Evolutionary conservation across 805 yeast species (phyloP), one percentile per base, ranked within the genome.

Genomic region (Candida corydali): DNA sequence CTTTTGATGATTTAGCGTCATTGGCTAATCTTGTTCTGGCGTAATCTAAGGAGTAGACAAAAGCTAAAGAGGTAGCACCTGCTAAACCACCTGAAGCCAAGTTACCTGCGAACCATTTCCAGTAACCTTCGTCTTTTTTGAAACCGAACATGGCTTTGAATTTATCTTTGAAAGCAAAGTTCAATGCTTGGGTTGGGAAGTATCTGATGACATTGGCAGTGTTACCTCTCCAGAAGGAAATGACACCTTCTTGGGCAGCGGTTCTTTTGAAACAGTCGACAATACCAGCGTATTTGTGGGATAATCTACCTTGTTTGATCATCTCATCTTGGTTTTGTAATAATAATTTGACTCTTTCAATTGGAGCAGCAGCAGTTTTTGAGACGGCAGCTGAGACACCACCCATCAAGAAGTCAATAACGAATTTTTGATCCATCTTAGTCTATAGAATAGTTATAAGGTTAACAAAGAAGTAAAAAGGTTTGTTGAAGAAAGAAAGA

Each of bases 381-480:
- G 96, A 84, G 74, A 88, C 89, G 62, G 96, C 96, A 75, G 96
- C 96, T 75, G 96, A 87, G 56, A 88, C 94, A 87, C 96, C 96
- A 74, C 96, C 96, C 96, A 89, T 87, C 73, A 86, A 61, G 79
- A 86, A 86, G 50, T 64, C 66, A 50, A 61, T 47, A 40, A 63
- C 39, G 57, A 63, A 63, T 41, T 55, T 47, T 30, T 26, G 36
- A 41, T 43, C 50, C 51, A 47, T 47, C 42, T 24, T 24, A 24
- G 26, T 10, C n/a, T 24, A 41, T 45, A 29, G 38, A 17, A 31
- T 32, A 23, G 29, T 40, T 40, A 26, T 38, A 11, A 11, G 10
- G 24, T 8, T 8, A 8, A 20, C 24, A 20, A 20, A 20, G 24
- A 20, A 20, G 10, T 10, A 39, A 28, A 41, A 35, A 41, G 36